Conservation (phyloP, 164 flowering plant genomes). For the Umbilicus rupestris region DNA sequence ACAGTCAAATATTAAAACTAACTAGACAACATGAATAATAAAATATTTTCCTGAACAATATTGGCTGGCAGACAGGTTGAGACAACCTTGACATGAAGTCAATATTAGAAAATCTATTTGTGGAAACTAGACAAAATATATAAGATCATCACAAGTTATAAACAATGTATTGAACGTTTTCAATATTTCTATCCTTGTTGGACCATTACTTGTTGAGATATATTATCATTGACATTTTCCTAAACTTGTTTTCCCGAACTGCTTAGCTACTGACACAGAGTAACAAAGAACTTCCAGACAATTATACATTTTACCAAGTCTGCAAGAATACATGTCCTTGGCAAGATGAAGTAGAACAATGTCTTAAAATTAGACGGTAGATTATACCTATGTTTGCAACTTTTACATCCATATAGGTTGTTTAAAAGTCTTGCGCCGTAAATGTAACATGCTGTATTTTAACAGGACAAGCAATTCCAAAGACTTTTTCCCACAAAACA, state of each 20-base stretch:
- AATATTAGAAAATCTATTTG: not conserved
- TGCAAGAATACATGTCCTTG: too few species aligned
- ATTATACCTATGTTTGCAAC: too few species aligned
- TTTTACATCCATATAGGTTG: not conserved
- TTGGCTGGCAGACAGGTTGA: not conserved
- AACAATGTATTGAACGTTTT: not conserved
- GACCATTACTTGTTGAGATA: not conserved
- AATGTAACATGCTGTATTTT: not conserved
- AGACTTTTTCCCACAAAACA: not conserved
- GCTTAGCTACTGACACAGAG: not conserved
- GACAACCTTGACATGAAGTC: not conserved
- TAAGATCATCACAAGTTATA: not conserved
- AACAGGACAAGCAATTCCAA: not conserved
- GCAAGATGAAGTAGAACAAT: too few species aligned
- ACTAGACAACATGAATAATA: not conserved
- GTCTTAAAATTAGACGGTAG: too few species aligned
- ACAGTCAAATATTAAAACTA: not conserved
- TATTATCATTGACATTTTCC: not conserved
- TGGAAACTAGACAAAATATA: not conserved
- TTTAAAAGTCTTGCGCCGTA: not conserved
- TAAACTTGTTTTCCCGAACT: not conserved
- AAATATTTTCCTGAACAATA: too few species aligned
- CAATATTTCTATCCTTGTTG: not conserved
- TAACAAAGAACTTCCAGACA: too few species aligned
- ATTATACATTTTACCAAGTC: too few species aligned